Conservation (phyloP, 2,329 filamentous ascomycete species). For the Xylariales sp. region DNA sequence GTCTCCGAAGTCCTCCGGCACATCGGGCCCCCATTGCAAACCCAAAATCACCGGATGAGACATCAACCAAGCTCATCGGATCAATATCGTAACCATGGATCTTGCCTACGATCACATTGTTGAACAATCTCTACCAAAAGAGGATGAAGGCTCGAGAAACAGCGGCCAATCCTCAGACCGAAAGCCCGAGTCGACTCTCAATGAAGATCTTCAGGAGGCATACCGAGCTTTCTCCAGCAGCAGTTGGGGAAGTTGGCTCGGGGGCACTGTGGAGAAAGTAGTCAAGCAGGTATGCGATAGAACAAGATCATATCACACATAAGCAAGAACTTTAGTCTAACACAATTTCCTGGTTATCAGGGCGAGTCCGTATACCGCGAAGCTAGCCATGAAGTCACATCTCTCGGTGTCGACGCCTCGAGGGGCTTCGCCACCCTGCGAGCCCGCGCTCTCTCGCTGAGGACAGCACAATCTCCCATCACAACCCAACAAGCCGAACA, state of each 20-base stretch:
- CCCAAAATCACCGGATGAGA: conserved; percentile 31
- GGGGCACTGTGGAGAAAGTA: conserved; percentile 90
- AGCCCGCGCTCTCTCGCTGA: conserved; percentile 78
- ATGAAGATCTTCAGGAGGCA: conserved; percentile 91
- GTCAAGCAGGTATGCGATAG: conserved; percentile 79
- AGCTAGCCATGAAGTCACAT: conserved; percentile 84
- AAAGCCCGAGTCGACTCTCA: conserved; percentile 69
- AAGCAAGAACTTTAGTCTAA: conserved; percentile 12
- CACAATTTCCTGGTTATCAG: conserved; percentile 55
- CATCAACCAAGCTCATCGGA: conserved; percentile 9
- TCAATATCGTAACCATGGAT: conserved; percentile 74
- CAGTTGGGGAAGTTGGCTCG: conserved; percentile 89
- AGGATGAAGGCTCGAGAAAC: conserved; percentile 46
- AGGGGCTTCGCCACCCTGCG: conserved; percentile 82
- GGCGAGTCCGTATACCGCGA: conserved; percentile 86
- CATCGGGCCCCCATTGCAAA: conserved; percentile 23
- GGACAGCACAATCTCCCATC: conserved; percentile 50
- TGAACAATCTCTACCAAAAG: conserved; percentile 78
- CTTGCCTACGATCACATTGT: conserved; percentile 96
- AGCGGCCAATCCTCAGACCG: conserved; percentile 24
- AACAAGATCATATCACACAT: neutral
- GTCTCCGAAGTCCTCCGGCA: conserved; percentile 13
- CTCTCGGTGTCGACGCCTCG: conserved; percentile 82
- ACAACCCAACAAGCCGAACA: conserved; percentile 45
- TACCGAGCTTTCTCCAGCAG: conserved; percentile 93